Percentiles rank a stretch among this genome's conserved stretches.
These are phyloP conservation scores for Coemansia sp. DNA, from an alignment of 192 early-diverging fungal species.

Conservation along the genomic window DNA sequence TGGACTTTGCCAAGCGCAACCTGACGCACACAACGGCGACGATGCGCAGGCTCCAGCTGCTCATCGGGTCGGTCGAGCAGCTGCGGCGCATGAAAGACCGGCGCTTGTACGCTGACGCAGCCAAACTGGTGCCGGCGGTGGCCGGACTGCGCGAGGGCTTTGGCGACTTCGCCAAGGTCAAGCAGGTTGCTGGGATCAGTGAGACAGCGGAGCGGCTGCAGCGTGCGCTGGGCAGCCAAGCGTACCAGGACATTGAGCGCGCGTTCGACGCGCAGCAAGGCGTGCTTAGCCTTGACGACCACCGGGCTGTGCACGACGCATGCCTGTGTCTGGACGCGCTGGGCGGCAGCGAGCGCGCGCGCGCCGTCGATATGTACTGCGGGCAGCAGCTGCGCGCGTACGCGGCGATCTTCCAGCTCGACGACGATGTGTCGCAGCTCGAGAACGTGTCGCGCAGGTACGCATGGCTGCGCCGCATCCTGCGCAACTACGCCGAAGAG, in stretches of 20 bases:
- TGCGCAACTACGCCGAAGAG: slow-evolving; percentile 88
- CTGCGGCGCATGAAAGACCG: slow-evolving; percentile 63
- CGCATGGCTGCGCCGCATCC: slow-evolving; percentile 87
- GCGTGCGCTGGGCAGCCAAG: slow-evolving; percentile 60
- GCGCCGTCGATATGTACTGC: slow-evolving; percentile 68
- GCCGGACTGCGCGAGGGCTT: slow-evolving; percentile 77
- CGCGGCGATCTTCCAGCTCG: slow-evolving; percentile 69
- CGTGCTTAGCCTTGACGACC: slow-evolving; percentile 45
- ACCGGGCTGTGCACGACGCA: slow-evolving; percentile 64
- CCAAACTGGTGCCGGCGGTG: slow-evolving; percentile 78
- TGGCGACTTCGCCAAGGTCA: slow-evolving; percentile 68
- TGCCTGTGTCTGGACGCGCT: slow-evolving; percentile 75
- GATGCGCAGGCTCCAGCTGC: slow-evolving; percentile 84
- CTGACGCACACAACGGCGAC: slow-evolving; percentile 77
- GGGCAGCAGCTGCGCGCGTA: slow-evolving; percentile 83
- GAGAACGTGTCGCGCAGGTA: slow-evolving; percentile 85
- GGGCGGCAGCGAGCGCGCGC: slow-evolving; percentile 61
- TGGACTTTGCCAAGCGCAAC: slow-evolving; percentile 94
- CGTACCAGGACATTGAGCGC: slow-evolving; percentile 72
- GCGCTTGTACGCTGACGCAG: slow-evolving; percentile 76
- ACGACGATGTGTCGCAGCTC: slow-evolving; percentile 75
- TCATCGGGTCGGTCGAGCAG: slow-evolving; percentile 75
- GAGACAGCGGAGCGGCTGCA: slow-evolving; percentile 64
- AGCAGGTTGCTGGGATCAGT: slow-evolving; percentile 70
- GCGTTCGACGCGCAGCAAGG: slow-evolving; percentile 67